These are phyloP conservation scores for Cornus kousa DNA, from an alignment of 148 eudicot species.

Conservation along the genomic window DNA sequence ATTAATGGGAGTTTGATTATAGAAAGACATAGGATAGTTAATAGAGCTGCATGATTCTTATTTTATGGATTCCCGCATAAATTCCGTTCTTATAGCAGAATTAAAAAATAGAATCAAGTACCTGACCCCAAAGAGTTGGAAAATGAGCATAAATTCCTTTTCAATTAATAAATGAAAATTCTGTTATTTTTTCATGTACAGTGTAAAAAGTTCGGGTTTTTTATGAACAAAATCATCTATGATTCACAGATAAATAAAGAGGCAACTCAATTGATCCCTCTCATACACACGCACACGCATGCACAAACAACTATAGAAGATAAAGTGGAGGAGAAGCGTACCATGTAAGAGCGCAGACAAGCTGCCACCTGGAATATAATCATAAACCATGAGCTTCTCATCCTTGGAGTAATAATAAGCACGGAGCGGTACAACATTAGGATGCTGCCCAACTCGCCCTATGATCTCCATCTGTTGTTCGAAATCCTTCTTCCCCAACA, in stretches of 20 bases:
- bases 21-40: background rate
- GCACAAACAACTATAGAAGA: background rate
- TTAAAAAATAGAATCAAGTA: too few relatives aligned
- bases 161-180: background rate
- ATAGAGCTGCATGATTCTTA: background rate
- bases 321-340: conserved; percentile 14
- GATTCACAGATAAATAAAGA: background rate
- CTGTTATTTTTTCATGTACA: background rate
- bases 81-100: too few relatives aligned
- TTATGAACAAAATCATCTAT: too few relatives aligned
- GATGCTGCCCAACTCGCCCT: conserved; percentile 50
- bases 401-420: conserved; percentile 60
- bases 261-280: too few relatives aligned
- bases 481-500: conserved; percentile 46
- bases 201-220: background rate
- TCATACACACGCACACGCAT: too few relatives aligned
- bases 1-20: too few relatives aligned
- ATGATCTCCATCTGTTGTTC: conserved; percentile 57
- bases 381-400: conserved; percentile 58
- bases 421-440: conserved; percentile 42
- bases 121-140: too few relatives aligned
- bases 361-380: conserved; percentile 44
- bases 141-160: background rate
- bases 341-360: conserved; percentile 51
- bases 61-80: background rate